phyloP scores from a whole-genome alignment of 352 stramenopile species.

The Peronosclerospora sorghi region DNA sequence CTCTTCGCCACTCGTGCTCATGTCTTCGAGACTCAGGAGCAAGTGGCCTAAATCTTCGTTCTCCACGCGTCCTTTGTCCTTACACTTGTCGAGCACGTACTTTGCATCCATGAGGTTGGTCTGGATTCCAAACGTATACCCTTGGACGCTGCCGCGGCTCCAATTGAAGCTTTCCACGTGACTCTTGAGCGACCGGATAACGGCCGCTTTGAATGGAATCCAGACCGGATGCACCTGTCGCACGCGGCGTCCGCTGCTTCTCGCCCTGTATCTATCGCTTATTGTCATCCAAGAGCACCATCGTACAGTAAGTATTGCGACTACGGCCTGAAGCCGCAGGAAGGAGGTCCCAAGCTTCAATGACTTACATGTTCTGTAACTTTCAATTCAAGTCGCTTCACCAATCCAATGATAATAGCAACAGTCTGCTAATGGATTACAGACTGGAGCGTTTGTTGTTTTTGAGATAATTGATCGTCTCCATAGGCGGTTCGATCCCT shows the following conservation, averaged over 20 bases:
- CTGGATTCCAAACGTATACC: constrained; percentile 81
- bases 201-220: constrained; percentile 71
- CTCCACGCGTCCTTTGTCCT: constrained; percentile 79
- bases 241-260: constrained; percentile 73
- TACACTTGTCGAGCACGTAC: constrained; percentile 81
- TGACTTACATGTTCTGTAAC: no score
- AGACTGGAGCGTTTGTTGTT: no score
- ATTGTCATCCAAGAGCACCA: no score
- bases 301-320: constrained; percentile 77
- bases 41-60: constrained; percentile 69
- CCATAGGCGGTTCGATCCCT: no score
- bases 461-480: no score
- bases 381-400: no score
- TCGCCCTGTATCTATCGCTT: constrained; percentile 82
- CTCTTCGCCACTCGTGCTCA: constrained; percentile 77
- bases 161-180: constrained; percentile 74
- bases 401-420: no score
- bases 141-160: constrained; percentile 64
- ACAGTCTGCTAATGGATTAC: no score
- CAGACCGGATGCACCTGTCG: constrained; percentile 55
- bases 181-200: constrained; percentile 72
- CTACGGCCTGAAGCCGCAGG: constrained; percentile 39
- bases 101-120: constrained; percentile 66
- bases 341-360: constrained; percentile 64
- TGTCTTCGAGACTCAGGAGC: constrained; percentile 69